These are phyloP conservation scores for Chytridiales sp. DNA, from an alignment of 371 early-diverging fungal genomes.

Conservation along the genomic window DNA sequence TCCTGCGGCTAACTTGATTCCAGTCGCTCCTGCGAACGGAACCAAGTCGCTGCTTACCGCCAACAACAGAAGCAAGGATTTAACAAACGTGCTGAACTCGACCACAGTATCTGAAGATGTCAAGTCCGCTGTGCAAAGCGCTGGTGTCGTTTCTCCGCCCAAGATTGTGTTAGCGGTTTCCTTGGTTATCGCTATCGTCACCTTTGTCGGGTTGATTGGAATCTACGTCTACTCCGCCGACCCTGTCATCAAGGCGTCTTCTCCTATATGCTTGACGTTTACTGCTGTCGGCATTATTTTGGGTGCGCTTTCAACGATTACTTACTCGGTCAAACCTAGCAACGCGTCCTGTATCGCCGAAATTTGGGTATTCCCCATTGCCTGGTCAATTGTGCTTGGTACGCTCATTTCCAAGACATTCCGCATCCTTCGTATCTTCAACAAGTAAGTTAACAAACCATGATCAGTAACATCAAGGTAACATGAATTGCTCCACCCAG, in stretches of 20 bases:
- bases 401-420: constrained; percentile 20
- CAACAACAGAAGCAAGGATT: background rate
- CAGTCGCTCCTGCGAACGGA: background rate
- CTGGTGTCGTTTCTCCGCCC: constrained; percentile 8
- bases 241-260: constrained; percentile 16
- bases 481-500: constrained; percentile 7
- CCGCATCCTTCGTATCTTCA: constrained; percentile 23
- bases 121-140: background rate
- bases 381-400: constrained; percentile 15
- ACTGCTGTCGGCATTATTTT: constrained; percentile 13
- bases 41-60: background rate
- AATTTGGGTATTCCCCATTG: constrained; percentile 18
- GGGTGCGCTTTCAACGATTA: constrained; percentile 7
- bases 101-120: background rate
- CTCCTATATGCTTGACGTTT: constrained; percentile 7
- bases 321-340: constrained; percentile 6
- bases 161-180: constrained; percentile 3
- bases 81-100: background rate
- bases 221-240: background rate
- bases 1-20: background rate
- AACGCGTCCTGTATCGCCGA: constrained; percentile 17
- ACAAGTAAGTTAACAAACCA: constrained; percentile 15
- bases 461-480: background rate
- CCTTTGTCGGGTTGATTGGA: constrained; percentile 2
- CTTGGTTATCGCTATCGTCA: constrained; percentile 2